phyloP scores from a whole-genome alignment of 805 yeast species.

The Candida ovalis region DNA sequence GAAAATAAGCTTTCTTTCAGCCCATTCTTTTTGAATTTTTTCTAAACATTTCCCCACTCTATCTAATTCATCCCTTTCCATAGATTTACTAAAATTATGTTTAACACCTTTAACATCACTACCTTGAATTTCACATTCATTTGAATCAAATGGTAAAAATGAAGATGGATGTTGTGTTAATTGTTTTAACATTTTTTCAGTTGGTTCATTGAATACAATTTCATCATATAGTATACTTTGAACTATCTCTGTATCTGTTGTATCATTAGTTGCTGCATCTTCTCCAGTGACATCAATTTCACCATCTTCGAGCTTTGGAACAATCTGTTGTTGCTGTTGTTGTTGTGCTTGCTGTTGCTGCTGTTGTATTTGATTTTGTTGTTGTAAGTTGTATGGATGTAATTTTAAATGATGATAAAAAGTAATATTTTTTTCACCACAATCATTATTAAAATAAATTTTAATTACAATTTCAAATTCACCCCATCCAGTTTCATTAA shows the following conservation, averaged over 20 bases:
- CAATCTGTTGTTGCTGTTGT: slow-evolving; percentile 5
- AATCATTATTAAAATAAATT: slow-evolving; percentile 79
- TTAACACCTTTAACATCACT: slow-evolving; percentile 10
- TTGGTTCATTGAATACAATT: slow-evolving; percentile 91
- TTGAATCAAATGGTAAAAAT: slow-evolving; percentile 35
- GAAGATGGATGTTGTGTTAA: slow-evolving; percentile 67
- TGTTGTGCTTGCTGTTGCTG: neutral
- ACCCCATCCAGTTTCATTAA: slow-evolving; percentile 99
- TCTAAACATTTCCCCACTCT: slow-evolving; percentile 40
- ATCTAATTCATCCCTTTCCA: slow-evolving; percentile 64
- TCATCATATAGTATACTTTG: slow-evolving; percentile 77
- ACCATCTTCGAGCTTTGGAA: too few species aligned
- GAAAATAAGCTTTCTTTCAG: slow-evolving; percentile 23
- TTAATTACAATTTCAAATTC: slow-evolving; percentile 92
- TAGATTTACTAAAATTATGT: slow-evolving; percentile 34
- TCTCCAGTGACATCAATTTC: neutral
- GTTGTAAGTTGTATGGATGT: slow-evolving; percentile 66
- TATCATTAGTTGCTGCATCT: slow-evolving; percentile 17
- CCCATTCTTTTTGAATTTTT: slow-evolving; percentile 26
- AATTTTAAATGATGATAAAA: slow-evolving; percentile 86
- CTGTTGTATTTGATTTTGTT: slow-evolving; percentile 1
- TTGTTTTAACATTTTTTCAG: slow-evolving; percentile 78
- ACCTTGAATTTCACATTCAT: slow-evolving; percentile 16
- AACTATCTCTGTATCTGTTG: slow-evolving; percentile 39
- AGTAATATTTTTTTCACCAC: slow-evolving; percentile 82